Evolutionary conservation across 495 filamentous ascomycete species (phyloP).

Genomic region (Delitschia confertaspora): DNA sequence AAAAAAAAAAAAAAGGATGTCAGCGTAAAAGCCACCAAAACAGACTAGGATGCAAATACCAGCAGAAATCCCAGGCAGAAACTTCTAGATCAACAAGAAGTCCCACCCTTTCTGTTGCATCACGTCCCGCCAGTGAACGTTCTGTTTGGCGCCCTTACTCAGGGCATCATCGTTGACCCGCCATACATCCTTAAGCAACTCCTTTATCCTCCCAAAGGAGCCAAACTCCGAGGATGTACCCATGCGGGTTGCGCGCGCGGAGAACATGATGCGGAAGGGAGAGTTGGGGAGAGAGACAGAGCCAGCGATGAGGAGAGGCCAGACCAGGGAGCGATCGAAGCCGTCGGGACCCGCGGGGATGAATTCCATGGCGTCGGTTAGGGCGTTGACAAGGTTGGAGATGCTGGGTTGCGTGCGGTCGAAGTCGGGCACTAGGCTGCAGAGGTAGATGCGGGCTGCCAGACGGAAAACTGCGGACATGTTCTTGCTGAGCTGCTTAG

Average conservation of each 20-base stretch:
- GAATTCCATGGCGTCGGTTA: conserved; percentile 60
- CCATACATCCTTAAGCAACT: conserved; percentile 78
- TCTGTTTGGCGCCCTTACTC: conserved; percentile 43
- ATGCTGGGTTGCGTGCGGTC: conserved; percentile 60
- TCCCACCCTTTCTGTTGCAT: conserved; percentile 91
- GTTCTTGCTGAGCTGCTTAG: conserved; percentile 71
- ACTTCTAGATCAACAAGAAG: conserved; percentile 74
- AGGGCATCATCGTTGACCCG: conserved; percentile 51
- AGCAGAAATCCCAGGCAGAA: conserved; percentile 21
- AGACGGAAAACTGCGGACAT: conserved; percentile 84
- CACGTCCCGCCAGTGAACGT: conserved; percentile 88
- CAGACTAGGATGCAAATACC: conserved; percentile 30
- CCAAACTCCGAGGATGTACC: conserved; percentile 70
- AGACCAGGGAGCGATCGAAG: conserved; percentile 83
- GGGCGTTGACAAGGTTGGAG: conserved; percentile 61
- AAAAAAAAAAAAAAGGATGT: conserved; percentile 11
- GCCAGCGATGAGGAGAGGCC: conserved; percentile 85
- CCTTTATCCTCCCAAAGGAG: conserved; percentile 75
- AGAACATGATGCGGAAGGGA: conserved; percentile 65
- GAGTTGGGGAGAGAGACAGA: conserved; percentile 60
- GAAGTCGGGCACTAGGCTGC: conserved; percentile 84
- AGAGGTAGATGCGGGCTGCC: conserved; percentile 90
- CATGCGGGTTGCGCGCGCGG: conserved; percentile 58
- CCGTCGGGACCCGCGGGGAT: conserved; percentile 75
- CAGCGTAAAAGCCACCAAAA: conserved; percentile 9